These are phyloP conservation scores for Lactarius psammicola DNA, from an alignment of 768 basidiomycete genomes.

Conservation along the genomic window DNA sequence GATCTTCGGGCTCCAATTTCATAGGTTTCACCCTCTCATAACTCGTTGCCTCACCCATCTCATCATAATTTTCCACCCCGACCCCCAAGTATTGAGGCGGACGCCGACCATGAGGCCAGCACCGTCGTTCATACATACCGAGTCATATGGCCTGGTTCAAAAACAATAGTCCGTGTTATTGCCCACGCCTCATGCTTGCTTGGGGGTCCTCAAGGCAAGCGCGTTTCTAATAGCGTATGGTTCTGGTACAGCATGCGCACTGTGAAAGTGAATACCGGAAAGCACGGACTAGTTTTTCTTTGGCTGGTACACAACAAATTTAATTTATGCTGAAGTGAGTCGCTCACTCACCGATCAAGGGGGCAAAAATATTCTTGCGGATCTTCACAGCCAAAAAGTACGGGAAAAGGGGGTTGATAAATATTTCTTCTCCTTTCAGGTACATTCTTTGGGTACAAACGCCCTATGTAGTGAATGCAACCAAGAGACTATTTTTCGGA, in stretches of 20 bases:
- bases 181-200: neutral
- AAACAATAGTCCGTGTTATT: neutral
- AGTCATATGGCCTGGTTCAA: neutral
- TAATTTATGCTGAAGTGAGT: neutral
- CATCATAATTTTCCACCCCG: neutral
- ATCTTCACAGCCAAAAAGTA: too few species aligned
- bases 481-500: neutral
- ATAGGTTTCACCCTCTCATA: neutral
- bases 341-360: neutral
- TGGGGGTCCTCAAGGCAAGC: neutral
- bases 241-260: neutral
- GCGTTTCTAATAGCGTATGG: neutral
- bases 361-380: too few species aligned
- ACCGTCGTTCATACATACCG: neutral
- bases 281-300: neutral
- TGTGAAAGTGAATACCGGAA: neutral
- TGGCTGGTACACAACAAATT: neutral
- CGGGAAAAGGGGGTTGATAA: too few species aligned
- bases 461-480: neutral
- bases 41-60: neutral
- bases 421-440: neutral
- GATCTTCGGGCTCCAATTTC: neutral
- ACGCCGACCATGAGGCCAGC: neutral
- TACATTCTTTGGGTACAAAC: neutral
- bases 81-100: neutral